Evolutionary conservation across 257 asterid genomes (phyloP).

Genomic region (Coffea canephora): DNA sequence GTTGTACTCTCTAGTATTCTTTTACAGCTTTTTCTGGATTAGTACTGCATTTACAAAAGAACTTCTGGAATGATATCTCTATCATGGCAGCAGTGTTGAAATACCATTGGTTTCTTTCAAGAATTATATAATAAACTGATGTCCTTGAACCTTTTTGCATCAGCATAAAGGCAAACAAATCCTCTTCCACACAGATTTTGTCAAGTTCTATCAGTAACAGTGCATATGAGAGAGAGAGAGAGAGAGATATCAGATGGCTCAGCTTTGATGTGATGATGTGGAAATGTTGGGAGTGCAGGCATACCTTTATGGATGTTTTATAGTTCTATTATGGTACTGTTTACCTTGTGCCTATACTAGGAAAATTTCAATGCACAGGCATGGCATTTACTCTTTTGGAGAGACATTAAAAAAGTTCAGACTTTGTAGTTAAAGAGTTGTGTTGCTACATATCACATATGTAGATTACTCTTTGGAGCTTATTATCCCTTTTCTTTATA

Average conservation of each 20-base stretch:
- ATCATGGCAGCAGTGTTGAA: slow-evolving; percentile 16
- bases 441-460: background rate
- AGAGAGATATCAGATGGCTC: background rate
- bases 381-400: background rate
- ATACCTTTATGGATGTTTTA: background rate
- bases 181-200: slow-evolving; percentile 19
- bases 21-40: slow-evolving; percentile 25
- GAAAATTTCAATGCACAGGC: background rate
- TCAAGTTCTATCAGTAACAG: slow-evolving; percentile 19
- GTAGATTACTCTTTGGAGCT: background rate
- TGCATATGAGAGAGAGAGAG: slow-evolving; percentile 5
- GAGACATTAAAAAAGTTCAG: background rate
- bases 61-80: slow-evolving; percentile 28
- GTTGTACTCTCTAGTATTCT: slow-evolving; percentile 23
- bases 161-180: background rate
- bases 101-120: slow-evolving; percentile 6
- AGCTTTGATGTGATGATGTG: slow-evolving; percentile 17
- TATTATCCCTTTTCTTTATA: background rate
- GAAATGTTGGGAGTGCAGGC: slow-evolving; percentile 5
- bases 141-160: background rate
- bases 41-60: slow-evolving; percentile 14
- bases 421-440: background rate
- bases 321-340: background rate
- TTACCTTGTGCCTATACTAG: background rate
- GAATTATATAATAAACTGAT: slow-evolving; percentile 8